Conservation (phyloP, 257 asterid genomes). For the Solanum dulcamara region DNA sequence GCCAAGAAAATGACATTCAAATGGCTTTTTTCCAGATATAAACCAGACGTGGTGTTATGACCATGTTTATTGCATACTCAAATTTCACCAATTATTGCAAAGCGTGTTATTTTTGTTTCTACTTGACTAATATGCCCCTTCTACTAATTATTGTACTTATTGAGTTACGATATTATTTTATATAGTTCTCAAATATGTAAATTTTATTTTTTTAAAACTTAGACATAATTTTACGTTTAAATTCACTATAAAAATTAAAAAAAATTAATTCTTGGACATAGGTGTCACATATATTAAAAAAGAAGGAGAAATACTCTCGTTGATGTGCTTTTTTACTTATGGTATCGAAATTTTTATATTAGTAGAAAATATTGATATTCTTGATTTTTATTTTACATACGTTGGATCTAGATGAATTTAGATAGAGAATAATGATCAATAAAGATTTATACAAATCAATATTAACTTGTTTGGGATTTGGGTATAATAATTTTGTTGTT, state of each 20-base stretch:
- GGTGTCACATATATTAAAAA: too few relatives aligned
- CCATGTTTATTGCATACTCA: slow-evolving; percentile 21
- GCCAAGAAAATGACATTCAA: slow-evolving; percentile 38
- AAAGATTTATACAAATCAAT: neutral
- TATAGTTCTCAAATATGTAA: too few relatives aligned
- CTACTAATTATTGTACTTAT: neutral
- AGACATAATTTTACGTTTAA: neutral
- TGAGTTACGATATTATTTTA: too few relatives aligned
- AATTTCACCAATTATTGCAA: slow-evolving; percentile 34
- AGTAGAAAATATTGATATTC: neutral
- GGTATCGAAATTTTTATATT: neutral
- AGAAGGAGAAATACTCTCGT: too few relatives aligned
- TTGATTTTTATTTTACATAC: neutral
- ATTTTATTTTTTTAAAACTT: neutral
- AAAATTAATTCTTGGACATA: too few relatives aligned
- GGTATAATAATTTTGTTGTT: neutral
- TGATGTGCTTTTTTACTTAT: too few relatives aligned
- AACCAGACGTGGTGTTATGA: slow-evolving; percentile 42
- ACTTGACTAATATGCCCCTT: slow-evolving; percentile 7
- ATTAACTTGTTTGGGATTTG: neutral
- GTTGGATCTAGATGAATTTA: too few relatives aligned
- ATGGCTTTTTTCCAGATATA: slow-evolving; percentile 18
- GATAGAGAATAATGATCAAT: neutral
- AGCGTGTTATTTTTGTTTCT: slow-evolving; percentile 1
- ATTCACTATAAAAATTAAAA: neutral